A percentile compares a stretch with the other conserved stretches of the same genome.
These are phyloP conservation scores for Metschnikowia reukaufii DNA, from an alignment of 805 yeast genomes.

Conservation along the genomic window DNA sequence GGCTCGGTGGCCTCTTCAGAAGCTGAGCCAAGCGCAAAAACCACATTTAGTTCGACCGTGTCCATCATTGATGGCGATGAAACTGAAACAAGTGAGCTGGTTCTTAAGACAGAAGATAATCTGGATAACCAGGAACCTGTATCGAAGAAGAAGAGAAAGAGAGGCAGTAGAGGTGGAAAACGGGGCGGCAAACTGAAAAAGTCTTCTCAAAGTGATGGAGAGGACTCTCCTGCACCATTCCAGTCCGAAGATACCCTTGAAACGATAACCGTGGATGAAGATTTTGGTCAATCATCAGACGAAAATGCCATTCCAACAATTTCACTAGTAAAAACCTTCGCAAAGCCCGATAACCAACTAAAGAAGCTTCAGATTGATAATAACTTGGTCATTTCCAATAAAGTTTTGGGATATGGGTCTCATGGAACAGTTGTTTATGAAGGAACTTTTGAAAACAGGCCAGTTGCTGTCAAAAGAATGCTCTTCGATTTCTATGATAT, in stretches of 20 bases:
- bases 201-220: slow-evolving; percentile 34
- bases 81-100: background rate
- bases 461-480: slow-evolving; percentile 96
- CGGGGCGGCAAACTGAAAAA: slow-evolving; percentile 39
- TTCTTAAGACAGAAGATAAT: slow-evolving; percentile 2
- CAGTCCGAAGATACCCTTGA: slow-evolving; percentile 9
- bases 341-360: slow-evolving; percentile 16
- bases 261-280: slow-evolving; percentile 9
- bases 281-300: slow-evolving; percentile 1
- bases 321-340: slow-evolving; percentile 28
- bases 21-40: background rate
- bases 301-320: slow-evolving; percentile 22
- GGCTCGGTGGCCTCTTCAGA: background rate
- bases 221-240: slow-evolving; percentile 13
- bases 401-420: slow-evolving; percentile 89
- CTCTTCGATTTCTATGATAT: slow-evolving; percentile 88
- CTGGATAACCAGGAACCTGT: slow-evolving; percentile 16
- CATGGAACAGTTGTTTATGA: slow-evolving; percentile 94
- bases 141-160: slow-evolving; percentile 61
- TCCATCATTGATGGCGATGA: slow-evolving; percentile 1
- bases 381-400: slow-evolving; percentile 64
- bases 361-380: slow-evolving; percentile 44
- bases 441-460: slow-evolving; percentile 88
- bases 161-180: slow-evolving; percentile 86
- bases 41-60: background rate